Evolutionary conservation across 2,329 filamentous ascomycete genomes (phyloP).

Genomic region (Aureobasidium subglaciale): DNA sequence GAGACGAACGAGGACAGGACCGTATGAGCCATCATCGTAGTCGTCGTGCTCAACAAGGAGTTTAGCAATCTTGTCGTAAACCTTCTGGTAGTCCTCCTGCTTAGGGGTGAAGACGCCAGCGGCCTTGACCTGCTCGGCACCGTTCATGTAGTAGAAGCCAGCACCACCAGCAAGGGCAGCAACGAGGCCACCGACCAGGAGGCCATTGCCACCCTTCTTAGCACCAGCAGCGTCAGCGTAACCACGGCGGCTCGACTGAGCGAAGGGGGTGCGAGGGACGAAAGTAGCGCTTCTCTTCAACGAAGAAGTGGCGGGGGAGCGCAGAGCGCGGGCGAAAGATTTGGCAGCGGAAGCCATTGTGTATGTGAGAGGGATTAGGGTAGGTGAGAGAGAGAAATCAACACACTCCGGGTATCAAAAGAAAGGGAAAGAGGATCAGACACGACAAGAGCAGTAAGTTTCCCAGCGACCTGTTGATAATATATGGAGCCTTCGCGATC

Average conservation of each 20-base stretch:
- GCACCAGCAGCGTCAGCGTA: slow-evolving; percentile 55
- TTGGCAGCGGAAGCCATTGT: slow-evolving; percentile 33
- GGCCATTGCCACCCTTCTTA: slow-evolving; percentile 35
- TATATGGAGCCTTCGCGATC: slow-evolving; percentile 9
- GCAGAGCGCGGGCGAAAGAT: slow-evolving; percentile 34
- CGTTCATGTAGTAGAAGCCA: slow-evolving; percentile 59
- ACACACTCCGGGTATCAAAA: slow-evolving; percentile 12
- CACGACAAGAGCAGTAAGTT: not conserved
- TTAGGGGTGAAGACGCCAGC: slow-evolving; percentile 59
- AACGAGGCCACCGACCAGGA: slow-evolving; percentile 53
- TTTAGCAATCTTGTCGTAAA: slow-evolving; percentile 80
- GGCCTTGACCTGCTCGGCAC: slow-evolving; percentile 21
- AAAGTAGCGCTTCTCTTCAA: slow-evolving; percentile 49
- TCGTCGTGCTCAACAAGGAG: slow-evolving; percentile 82
- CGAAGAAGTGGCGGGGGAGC: slow-evolving; percentile 41
- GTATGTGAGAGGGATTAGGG: slow-evolving; percentile 4
- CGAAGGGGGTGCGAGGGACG: slow-evolving; percentile 59
- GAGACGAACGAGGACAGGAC: slow-evolving; percentile 80
- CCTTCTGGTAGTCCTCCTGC: slow-evolving; percentile 86
- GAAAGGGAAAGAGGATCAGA: slow-evolving; percentile 9
- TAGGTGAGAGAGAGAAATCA: not conserved
- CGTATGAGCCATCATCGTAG: slow-evolving; percentile 95
- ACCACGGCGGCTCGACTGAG: slow-evolving; percentile 66
- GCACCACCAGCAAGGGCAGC: slow-evolving; percentile 57
- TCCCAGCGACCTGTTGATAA: slow-evolving; percentile 9